These are phyloP conservation scores for Apocynum venetum DNA, from an alignment of 257 asterid species.

Conservation along the genomic window DNA sequence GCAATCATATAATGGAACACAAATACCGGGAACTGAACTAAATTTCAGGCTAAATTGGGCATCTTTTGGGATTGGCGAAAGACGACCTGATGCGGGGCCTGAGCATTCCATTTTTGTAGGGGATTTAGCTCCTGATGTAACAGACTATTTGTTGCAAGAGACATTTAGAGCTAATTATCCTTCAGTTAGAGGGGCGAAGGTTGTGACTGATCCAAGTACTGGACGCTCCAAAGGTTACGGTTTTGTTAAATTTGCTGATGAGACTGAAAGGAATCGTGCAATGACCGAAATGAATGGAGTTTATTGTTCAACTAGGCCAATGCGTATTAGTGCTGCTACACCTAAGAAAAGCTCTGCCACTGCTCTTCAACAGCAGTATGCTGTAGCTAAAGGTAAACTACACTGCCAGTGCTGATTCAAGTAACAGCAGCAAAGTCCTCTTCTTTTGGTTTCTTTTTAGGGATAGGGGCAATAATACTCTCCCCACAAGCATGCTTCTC, in stretches of 20 bases:
- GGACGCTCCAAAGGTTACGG: conserved; percentile 99
- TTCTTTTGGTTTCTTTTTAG: background rate
- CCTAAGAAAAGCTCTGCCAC: conserved; percentile 70
- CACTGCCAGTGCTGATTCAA: background rate
- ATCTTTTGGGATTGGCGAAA: conserved; percentile 87
- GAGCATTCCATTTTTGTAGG: conserved; percentile 98
- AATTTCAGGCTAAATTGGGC: conserved; percentile 99
- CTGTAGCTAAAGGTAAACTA: conserved; percentile 63
- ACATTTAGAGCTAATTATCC: conserved; percentile 80
- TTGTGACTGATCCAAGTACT: conserved; percentile 95
- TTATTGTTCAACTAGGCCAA: conserved; percentile 94
- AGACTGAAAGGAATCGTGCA: conserved; percentile 84
- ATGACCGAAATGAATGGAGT: conserved; percentile 97
- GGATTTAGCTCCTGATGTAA: conserved; percentile 97
- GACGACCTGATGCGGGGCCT: conserved; percentile 75
- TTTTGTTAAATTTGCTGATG: conserved; percentile 96
- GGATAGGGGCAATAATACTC: background rate
- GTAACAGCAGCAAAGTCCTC: background rate
- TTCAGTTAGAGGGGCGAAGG: conserved; percentile 97
- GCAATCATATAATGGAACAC: conserved; percentile 84
- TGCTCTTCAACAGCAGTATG: conserved; percentile 64
- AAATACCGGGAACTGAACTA: conserved; percentile 91
- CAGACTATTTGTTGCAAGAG: conserved; percentile 90
- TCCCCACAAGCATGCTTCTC: background rate
- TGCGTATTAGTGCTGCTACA: conserved; percentile 99